Percentiles rank a stretch among this genome's conserved stretches.
phyloP scores from a whole-genome alignment of 75 land plant genomes.

The Cupressus sempervirens region DNA sequence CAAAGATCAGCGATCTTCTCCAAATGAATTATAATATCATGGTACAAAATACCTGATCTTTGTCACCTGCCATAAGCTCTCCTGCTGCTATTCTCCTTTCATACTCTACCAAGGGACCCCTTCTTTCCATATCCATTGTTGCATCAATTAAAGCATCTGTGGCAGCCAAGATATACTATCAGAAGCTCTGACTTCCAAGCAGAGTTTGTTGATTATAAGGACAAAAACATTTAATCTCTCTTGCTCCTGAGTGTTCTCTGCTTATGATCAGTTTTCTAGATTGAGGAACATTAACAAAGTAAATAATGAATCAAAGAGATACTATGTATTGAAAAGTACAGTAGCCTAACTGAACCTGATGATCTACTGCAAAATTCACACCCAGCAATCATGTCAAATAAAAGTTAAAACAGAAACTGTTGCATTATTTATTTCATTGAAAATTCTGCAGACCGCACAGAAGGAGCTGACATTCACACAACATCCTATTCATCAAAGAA shows the following conservation, averaged over 20 bases:
- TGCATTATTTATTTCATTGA: not conserved
- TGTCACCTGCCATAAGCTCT: constrained; percentile 78
- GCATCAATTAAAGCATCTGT: constrained; percentile 9
- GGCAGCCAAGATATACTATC: not conserved
- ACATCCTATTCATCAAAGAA: not conserved
- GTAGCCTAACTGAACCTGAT: not conserved
- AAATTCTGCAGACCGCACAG: not conserved
- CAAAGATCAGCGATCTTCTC: not conserved
- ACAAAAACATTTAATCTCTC: not conserved
- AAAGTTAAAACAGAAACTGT: not conserved
- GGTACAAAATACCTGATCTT: constrained; percentile 54
- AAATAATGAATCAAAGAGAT: not conserved
- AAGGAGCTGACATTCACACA: not conserved
- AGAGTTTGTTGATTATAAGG: not conserved
- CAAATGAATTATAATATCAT: not conserved
- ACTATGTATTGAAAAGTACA: not conserved
- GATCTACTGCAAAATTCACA: not conserved
- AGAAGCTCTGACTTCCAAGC: not conserved
- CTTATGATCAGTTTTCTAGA: not conserved
- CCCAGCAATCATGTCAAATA: not conserved
- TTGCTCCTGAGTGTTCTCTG: not conserved
- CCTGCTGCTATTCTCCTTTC: constrained; percentile 80
- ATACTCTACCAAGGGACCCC: constrained; percentile 87
- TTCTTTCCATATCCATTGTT: constrained; percentile 4
- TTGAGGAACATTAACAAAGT: not conserved